Evolutionary conservation across 257 asterid species (phyloP), one percentile per base, ranked within the genome.

Genomic region (Jasminum sambac): DNA sequence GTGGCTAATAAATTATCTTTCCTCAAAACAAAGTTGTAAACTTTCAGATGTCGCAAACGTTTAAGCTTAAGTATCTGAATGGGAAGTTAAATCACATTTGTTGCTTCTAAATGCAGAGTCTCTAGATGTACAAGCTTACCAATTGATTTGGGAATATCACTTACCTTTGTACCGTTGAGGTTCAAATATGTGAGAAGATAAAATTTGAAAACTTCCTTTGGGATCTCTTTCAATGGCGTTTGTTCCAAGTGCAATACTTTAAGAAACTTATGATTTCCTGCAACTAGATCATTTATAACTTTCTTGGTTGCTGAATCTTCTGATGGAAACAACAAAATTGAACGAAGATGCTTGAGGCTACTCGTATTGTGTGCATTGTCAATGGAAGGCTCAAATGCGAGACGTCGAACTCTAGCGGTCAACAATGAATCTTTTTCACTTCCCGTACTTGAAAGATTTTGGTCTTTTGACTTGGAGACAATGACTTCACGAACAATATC

Each of bases 221-320:
- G 78, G 39, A 77, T 70, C 4, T n/a, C 62, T 13, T 72, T 67
- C 12, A 76, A 2, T 3, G 48, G 65, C 2, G 72, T 69, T 24
- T 68, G 63, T 9, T 59, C 40, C 21, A 79, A n/a, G 26, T 72
- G 67, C 52, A 79, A 25, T 6, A 77, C 77, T 67, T 75, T 77
- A 21, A 79, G 17, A 10, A 71, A 42, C 58, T 11, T 70, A 0
- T 67, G 52, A 5, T 19, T 26, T 1, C 72, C 25, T 16, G 14
- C 6, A 11, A 72, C 12, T 14, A 80, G 23, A 36, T 61, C 40
- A 41, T 44, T 36, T 39, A 72, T 25, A 1, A 36, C 8, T 0
- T 0, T 6, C 34, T 40, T 58, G 0, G 64, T 43, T 50, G 16
- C 3, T 57, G 76, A 19, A 11, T 37, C n/a, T 4, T 0, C 13